phyloP scores from a whole-genome alignment of 2,329 filamentous ascomycete species.

The Fusarium citri region DNA sequence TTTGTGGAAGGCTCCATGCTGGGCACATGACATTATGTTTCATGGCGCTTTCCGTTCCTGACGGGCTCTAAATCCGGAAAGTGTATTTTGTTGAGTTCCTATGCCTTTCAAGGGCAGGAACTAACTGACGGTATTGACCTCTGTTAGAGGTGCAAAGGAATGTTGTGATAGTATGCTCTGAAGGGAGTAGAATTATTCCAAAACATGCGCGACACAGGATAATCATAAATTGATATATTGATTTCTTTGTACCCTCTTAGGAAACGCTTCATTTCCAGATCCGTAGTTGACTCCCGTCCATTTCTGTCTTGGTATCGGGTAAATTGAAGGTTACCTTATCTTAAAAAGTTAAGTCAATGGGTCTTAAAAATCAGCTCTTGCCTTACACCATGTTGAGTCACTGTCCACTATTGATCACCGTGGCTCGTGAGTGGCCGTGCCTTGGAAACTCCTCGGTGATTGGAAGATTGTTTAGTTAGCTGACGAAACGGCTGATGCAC shows the following conservation, averaged over 20 bases:
- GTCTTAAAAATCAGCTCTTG: background rate
- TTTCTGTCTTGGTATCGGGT: background rate
- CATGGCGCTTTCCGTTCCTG: slow-evolving; percentile 8
- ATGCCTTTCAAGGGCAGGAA: background rate
- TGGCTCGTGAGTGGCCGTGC: slow-evolving; percentile 36
- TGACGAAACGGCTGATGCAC: slow-evolving; percentile 45
- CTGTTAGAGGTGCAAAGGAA: background rate
- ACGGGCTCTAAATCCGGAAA: slow-evolving; percentile 1
- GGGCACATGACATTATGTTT: background rate
- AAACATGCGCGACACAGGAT: slow-evolving; percentile 1
- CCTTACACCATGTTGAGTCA: slow-evolving; percentile 9
- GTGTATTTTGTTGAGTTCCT: slow-evolving; percentile 7
- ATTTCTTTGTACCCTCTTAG: background rate
- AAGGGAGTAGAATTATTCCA: background rate
- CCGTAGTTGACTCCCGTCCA: background rate
- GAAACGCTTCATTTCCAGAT: background rate
- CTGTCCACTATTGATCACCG: slow-evolving; percentile 4
- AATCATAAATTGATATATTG: background rate
- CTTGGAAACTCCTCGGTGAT: slow-evolving; percentile 31
- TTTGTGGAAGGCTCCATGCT: background rate
- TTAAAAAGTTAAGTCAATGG: background rate
- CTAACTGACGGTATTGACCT: background rate
- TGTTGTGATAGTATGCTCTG: background rate
- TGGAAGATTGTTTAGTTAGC: slow-evolving; percentile 25
- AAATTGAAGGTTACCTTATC: background rate